Evolutionary conservation across 805 yeast genomes (phyloP).

Genomic region (Phaffomyces thermotolerans): DNA sequence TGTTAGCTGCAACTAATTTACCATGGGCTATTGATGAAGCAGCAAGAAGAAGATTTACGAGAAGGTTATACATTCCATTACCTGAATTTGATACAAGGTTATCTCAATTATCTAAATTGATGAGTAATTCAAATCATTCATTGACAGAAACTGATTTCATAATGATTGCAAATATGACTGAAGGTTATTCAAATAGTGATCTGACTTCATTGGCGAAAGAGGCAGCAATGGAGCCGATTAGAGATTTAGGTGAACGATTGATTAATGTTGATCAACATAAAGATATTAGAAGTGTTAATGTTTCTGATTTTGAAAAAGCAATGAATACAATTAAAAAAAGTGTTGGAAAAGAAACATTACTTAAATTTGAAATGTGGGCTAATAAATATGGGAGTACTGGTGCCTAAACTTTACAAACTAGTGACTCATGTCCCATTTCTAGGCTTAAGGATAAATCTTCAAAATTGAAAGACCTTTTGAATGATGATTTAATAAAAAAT

Average conservation of each 20-base stretch:
- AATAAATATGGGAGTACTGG: constrained; percentile 81
- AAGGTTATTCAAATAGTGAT: constrained; percentile 89
- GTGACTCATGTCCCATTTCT: too few species aligned
- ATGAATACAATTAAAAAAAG: constrained; percentile 79
- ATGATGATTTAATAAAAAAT: too few species aligned
- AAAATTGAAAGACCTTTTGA: too few species aligned
- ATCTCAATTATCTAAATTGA: constrained; percentile 59
- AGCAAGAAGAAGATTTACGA: constrained; percentile 85
- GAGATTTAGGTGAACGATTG: constrained; percentile 82
- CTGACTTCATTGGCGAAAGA: constrained; percentile 91
- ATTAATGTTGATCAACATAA: constrained; percentile 54
- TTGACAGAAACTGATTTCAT: constrained; percentile 57
- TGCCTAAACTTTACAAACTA: too few species aligned
- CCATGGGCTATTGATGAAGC: constrained; percentile 99
- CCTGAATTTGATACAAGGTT: constrained; percentile 82
- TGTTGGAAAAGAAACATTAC: constrained; percentile 75
- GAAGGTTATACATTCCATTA: constrained; percentile 87
- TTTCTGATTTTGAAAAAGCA: constrained; percentile 70
- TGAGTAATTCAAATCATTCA: constrained; percentile 67
- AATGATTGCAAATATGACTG: constrained; percentile 56
- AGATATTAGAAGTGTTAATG: constrained; percentile 66
- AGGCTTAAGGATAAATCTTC: too few species aligned
- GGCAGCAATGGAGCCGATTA: constrained; percentile 95
- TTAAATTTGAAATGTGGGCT: constrained; percentile 86
- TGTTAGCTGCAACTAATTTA: constrained; percentile 88